phyloP scores from a whole-genome alignment of 2,329 filamentous ascomycete genomes.

The Fonsecaea nubica region DNA sequence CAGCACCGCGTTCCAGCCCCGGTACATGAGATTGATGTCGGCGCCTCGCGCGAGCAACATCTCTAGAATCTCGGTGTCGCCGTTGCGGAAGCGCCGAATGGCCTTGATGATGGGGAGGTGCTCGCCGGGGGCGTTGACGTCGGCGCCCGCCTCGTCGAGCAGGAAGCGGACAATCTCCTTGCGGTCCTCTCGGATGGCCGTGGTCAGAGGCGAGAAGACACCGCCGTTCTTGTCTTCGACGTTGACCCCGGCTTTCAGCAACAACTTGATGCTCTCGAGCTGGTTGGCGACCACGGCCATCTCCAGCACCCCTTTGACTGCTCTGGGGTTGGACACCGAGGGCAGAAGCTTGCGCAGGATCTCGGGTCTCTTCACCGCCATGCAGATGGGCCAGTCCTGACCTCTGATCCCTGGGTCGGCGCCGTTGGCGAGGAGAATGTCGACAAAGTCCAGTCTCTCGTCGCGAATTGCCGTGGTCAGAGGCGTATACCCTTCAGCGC shows the following conservation, averaged over 20 bases:
- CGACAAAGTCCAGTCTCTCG: conserved; percentile 64
- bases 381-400: conserved; percentile 73
- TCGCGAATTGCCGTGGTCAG: conserved; percentile 71
- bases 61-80: conserved; percentile 66
- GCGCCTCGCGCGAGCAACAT: conserved; percentile 68
- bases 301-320: conserved; percentile 71
- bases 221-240: conserved; percentile 76
- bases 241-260: conserved; percentile 68
- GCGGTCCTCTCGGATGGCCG: conserved; percentile 68
- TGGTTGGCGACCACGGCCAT: conserved; percentile 71
- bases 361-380: conserved; percentile 68
- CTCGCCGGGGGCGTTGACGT: conserved; percentile 72
- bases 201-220: conserved; percentile 73
- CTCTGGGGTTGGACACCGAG: conserved; percentile 63
- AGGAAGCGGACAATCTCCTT: conserved; percentile 68
- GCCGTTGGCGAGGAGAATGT: conserved; percentile 63
- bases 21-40: conserved; percentile 71
- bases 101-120: conserved; percentile 75
- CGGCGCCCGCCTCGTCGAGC: conserved; percentile 66
- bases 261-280: conserved; percentile 70
- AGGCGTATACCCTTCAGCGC: conserved; percentile 64
- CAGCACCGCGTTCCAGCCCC: conserved; percentile 70
- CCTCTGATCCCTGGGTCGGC: conserved; percentile 69
- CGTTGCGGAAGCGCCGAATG: conserved; percentile 63
- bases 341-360: conserved; percentile 67